Evolutionary conservation across 441 rosid species (phyloP).

Genomic region (Pelargonium cotyledonis): DNA sequence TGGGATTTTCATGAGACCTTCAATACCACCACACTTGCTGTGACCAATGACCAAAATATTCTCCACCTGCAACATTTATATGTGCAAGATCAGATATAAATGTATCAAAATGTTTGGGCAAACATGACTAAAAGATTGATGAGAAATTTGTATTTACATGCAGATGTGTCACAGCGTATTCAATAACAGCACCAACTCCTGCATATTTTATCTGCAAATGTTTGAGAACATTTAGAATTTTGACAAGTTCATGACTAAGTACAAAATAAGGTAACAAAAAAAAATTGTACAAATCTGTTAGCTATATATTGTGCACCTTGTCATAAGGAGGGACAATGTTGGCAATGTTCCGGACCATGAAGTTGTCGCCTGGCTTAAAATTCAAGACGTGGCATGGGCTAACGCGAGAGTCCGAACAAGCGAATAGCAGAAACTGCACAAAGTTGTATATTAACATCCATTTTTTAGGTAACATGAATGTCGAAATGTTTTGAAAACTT

Average conservation of each 20-base stretch:
- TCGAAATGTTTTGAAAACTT: too few species aligned
- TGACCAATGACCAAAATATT: conserved; percentile 82
- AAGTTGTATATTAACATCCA: too few species aligned
- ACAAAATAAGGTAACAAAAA: too few species aligned
- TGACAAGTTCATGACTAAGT: too few species aligned
- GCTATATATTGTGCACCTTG: conserved; percentile 33
- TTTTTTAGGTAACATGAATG: too few species aligned
- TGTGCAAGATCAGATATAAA: neutral
- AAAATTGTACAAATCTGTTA: too few species aligned
- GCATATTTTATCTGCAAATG: conserved; percentile 58
- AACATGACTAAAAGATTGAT: too few species aligned
- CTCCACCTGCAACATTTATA: conserved; percentile 54
- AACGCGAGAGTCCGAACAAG: conserved; percentile 95
- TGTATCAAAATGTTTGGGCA: too few species aligned
- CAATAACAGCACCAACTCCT: conserved; percentile 89
- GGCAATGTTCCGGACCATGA: conserved; percentile 84
- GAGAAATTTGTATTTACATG: conserved; percentile 39
- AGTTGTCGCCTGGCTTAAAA: conserved; percentile 94
- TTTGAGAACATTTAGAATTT: too few species aligned
- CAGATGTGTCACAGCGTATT: conserved; percentile 88
- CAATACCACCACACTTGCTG: conserved; percentile 87
- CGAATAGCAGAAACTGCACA: conserved; percentile 83
- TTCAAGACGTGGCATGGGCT: conserved; percentile 86
- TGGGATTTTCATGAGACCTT: conserved; percentile 78
- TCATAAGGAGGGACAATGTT: conserved; percentile 94